A percentile compares a stretch with the other conserved stretches of the same genome.
phyloP scores from a whole-genome alignment of 2,329 filamentous ascomycete species.

The Dothiorella sarmentorum region DNA sequence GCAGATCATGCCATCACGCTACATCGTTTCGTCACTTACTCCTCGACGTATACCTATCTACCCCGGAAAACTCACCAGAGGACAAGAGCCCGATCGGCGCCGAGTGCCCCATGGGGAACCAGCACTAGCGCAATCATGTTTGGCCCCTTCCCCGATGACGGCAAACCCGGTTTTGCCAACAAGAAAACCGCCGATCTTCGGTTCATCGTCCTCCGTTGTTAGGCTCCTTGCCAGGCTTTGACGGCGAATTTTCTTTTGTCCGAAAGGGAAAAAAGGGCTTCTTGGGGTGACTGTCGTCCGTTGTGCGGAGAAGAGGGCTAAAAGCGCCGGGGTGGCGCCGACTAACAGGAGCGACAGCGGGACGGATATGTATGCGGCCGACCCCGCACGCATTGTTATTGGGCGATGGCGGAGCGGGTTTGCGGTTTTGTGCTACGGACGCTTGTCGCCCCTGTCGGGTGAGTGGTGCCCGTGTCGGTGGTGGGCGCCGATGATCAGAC shows the following conservation, averaged over 20 bases:
- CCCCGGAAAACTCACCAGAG: neutral
- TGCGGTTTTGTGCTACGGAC: neutral
- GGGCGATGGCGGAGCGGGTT: too few relatives aligned
- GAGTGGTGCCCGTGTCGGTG: neutral
- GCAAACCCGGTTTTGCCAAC: too few relatives aligned
- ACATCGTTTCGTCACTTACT: neutral
- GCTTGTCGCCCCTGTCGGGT: neutral
- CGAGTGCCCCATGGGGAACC: neutral
- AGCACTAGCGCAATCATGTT: neutral
- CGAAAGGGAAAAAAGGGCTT: too few relatives aligned
- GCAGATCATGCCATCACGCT: constrained; percentile 13
- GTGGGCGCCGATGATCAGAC: too few relatives aligned
- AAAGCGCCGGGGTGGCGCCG: neutral
- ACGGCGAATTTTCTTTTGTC: too few relatives aligned
- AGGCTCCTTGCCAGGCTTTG: too few relatives aligned
- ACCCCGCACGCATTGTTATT: neutral
- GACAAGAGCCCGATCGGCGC: neutral
- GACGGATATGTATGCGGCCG: neutral
- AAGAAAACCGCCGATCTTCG: too few relatives aligned
- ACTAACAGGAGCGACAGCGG: neutral
- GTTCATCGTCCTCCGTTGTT: too few relatives aligned
- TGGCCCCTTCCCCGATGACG: neutral
- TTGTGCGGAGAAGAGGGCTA: constrained; percentile 1
- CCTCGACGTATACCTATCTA: neutral
- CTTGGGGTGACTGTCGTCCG: constrained; percentile 8